A percentile compares a stretch with the other conserved stretches of the same genome.
Evolutionary conservation across 2,329 filamentous ascomycete genomes (phyloP).

Genomic region (Stachybotrys chartarum): DNA sequence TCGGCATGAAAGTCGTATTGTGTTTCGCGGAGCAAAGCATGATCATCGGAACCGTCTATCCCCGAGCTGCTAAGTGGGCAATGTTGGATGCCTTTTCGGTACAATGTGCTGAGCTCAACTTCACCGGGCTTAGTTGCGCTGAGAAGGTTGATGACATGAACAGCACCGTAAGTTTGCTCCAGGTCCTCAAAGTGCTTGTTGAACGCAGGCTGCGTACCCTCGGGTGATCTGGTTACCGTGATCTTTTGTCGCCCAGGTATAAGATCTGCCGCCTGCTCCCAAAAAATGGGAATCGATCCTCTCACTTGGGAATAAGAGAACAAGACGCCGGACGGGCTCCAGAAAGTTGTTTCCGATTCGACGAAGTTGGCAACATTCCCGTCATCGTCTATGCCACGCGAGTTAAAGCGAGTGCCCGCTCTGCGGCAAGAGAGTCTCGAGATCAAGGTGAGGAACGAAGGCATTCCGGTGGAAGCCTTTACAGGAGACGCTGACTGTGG

Average conservation of each 20-base stretch:
- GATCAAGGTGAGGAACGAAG: conserved; percentile 81
- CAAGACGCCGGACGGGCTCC: conserved; percentile 67
- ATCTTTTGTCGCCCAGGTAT: conserved; percentile 94
- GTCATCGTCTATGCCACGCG: conserved; percentile 95
- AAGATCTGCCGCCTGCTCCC: conserved; percentile 87
- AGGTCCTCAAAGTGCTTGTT: conserved; percentile 91
- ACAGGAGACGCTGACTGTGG: conserved; percentile 70
- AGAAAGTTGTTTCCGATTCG: conserved; percentile 93
- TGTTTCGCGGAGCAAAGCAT: conserved; percentile 70
- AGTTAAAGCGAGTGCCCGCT: conserved; percentile 93
- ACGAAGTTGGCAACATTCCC: conserved; percentile 98
- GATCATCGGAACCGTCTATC: conserved; percentile 52
- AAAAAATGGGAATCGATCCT: conserved; percentile 92
- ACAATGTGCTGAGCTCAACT: conserved; percentile 72
- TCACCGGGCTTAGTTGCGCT: conserved; percentile 84
- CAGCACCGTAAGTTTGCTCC: conserved; percentile 77
- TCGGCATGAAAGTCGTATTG: conserved; percentile 97
- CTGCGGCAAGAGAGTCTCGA: conserved; percentile 84
- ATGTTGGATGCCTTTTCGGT: conserved; percentile 67
- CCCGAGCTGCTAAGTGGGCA: conserved; percentile 61
- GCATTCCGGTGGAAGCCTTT: conserved; percentile 60
- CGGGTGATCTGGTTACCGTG: conserved; percentile 75
- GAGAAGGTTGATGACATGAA: conserved; percentile 91
- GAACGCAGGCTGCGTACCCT: conserved; percentile 90
- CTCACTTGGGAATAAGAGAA: conserved; percentile 93